These are phyloP conservation scores for Poa pratensis DNA, from an alignment of 176 grass and related monocot genomes.

Conservation along the genomic window DNA sequence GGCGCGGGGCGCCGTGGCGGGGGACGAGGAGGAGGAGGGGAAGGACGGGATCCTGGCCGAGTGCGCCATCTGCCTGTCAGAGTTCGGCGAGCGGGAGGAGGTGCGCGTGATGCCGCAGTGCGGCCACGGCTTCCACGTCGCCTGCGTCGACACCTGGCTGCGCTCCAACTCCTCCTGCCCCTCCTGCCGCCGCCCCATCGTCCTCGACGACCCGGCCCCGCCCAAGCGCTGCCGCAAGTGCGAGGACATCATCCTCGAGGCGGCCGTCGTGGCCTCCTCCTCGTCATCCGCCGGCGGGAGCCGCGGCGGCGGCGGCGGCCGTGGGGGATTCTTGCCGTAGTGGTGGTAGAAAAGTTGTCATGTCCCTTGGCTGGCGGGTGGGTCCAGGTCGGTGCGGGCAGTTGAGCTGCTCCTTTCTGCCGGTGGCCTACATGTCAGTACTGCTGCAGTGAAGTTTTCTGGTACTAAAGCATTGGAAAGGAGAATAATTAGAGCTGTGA, in stretches of 20 bases:
- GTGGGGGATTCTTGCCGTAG: constrained; percentile 69
- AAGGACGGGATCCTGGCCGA: constrained; percentile 40
- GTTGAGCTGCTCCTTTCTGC: constrained; percentile 45
- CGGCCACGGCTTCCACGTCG: constrained; percentile 77
- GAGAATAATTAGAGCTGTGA: constrained; percentile 48
- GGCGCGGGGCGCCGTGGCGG: constrained; percentile 42
- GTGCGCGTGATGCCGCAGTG: constrained; percentile 83
- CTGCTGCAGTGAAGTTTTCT: constrained; percentile 12
- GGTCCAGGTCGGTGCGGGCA: not conserved
- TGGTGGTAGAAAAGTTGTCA: constrained; percentile 2
- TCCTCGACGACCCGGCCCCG: constrained; percentile 51
- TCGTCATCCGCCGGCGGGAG: not conserved
- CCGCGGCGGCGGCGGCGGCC: constrained; percentile 36
- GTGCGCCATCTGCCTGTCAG: constrained; percentile 66
- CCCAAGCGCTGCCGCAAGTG: constrained; percentile 72
- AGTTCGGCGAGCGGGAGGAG: constrained; percentile 70
- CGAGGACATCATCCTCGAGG: constrained; percentile 55
- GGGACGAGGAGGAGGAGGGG: constrained; percentile 34
- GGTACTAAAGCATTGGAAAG: constrained; percentile 15
- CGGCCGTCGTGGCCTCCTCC: constrained; percentile 43
- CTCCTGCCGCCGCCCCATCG: constrained; percentile 70
- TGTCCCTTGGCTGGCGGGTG: constrained; percentile 13
- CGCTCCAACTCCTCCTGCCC: constrained; percentile 73
- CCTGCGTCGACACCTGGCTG: constrained; percentile 77
- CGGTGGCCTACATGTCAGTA: constrained; percentile 42